Percentiles rank a stretch among this genome's conserved stretches.
phyloP scores from a whole-genome alignment of 805 yeast genomes.

The Candida nonsorbophila region DNA sequence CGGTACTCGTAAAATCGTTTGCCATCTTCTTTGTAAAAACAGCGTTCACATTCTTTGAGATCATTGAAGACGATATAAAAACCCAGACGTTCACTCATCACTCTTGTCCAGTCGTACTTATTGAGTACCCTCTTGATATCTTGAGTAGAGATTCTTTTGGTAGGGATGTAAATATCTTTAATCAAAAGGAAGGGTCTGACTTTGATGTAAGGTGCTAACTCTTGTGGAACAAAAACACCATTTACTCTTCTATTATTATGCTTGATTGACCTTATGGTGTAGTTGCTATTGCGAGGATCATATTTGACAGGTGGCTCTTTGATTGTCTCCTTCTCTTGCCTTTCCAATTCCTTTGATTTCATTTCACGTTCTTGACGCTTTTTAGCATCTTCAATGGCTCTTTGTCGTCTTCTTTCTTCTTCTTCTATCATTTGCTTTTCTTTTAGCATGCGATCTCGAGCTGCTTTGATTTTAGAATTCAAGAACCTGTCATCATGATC shows the following conservation, averaged over 20 bases:
- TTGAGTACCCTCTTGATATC: slow-evolving; percentile 57
- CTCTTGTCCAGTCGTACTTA: slow-evolving; percentile 61
- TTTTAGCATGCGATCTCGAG: slow-evolving; percentile 21
- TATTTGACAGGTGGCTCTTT: slow-evolving; percentile 1
- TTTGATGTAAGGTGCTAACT: slow-evolving; percentile 44
- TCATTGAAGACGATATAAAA: slow-evolving; percentile 67
- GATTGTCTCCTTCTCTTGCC: slow-evolving; percentile 6
- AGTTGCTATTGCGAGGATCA: slow-evolving; percentile 20
- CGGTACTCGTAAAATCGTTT: slow-evolving; percentile 40
- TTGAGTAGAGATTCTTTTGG: slow-evolving; percentile 41
- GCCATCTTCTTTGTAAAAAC: slow-evolving; percentile 61
- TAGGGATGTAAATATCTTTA: slow-evolving; percentile 44
- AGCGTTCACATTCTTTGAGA: slow-evolving; percentile 51
- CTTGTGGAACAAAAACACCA: slow-evolving; percentile 43
- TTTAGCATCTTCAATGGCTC: slow-evolving; percentile 11
- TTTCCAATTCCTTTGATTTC: slow-evolving; percentile 14
- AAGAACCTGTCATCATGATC: slow-evolving; percentile 35
- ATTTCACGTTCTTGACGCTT: too few relatives aligned
- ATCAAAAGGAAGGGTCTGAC: slow-evolving; percentile 57
- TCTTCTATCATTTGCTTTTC: slow-evolving; percentile 22
- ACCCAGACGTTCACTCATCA: slow-evolving; percentile 60
- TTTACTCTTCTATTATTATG: slow-evolving; percentile 23
- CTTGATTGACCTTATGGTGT: slow-evolving; percentile 28
- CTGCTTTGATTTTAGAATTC: slow-evolving; percentile 28
- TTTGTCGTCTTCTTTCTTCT: slow-evolving; percentile 24